These are phyloP conservation scores for Cyclotella cryptica DNA, from an alignment of 108 stramenopile species.

Conservation along the genomic window DNA sequence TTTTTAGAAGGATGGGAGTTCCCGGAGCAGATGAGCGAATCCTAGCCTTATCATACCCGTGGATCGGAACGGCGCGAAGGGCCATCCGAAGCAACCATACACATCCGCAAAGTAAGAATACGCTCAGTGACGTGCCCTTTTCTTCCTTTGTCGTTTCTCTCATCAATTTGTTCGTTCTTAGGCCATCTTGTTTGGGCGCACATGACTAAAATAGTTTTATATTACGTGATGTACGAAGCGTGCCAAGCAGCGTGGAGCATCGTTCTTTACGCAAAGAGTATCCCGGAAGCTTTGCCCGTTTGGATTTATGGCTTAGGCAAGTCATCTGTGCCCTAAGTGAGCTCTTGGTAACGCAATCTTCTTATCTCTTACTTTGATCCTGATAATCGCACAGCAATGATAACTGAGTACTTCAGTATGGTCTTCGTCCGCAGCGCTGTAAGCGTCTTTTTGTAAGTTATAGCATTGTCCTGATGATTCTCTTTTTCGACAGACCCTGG, in stretches of 20 bases:
- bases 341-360: not conserved
- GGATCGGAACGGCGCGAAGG: slow-evolving; percentile 62
- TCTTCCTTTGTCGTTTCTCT: not conserved
- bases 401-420: slow-evolving; percentile 76
- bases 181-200: slow-evolving; percentile 54
- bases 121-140: not conserved
- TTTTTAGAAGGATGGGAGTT: slow-evolving; percentile 56
- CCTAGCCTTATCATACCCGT: slow-evolving; percentile 67
- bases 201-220: slow-evolving; percentile 59
- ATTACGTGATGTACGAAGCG: slow-evolving; percentile 76
- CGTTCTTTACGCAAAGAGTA: slow-evolving; percentile 69
- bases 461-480: not conserved
- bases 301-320: slow-evolving; percentile 61
- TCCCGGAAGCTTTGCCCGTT: slow-evolving; percentile 59
- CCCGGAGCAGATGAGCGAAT: slow-evolving; percentile 63
- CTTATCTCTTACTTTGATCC: not conserved
- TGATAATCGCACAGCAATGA: slow-evolving; percentile 42
- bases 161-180: slow-evolving; percentile 22
- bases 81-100: slow-evolving; percentile 45
- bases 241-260: slow-evolving; percentile 71
- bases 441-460: slow-evolving; percentile 14
- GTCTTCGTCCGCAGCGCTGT: slow-evolving; percentile 54
- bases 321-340: not conserved
- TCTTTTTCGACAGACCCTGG: slow-evolving; percentile 14
- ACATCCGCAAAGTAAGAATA: slow-evolving; percentile 46